Base-by-base conservation (phyloP, 2,329 filamentous ascomycete species). In the Basipetospora chlamydospora region DNA sequence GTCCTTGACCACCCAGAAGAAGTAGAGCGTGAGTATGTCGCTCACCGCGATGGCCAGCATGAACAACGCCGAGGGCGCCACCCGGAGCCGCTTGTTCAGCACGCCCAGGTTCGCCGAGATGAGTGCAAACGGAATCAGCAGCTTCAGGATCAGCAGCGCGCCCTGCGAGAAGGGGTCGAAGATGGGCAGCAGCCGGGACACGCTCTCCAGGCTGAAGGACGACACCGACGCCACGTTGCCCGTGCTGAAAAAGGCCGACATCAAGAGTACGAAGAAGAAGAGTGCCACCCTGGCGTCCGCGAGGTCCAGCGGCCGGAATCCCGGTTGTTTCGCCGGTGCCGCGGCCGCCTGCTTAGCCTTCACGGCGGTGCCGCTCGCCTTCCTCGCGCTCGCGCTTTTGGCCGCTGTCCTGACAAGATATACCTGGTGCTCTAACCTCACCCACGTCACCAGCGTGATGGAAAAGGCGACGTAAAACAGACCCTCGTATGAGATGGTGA, bases 1-100 rank as follows among this genome's bases (percentile, higher is more conserved):
- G 47, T 98, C 90, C 49, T 81, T 82, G 31, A 98, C 90, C 48
- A 94, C 84, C 76, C 84, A 98, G 60, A 98, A 98, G 64, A 98
- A 98, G 49, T 90, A 84, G 36, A 98, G 66, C 3, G 90, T 96
- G 53, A 96, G 67, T 34, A 94, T 74, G 53, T 98, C 90, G 42
- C 81, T 87, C 35, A 92, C 73, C 1, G 81, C 82, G 74, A 95
- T 93, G 35, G 93, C 86, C 2, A 88, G 63, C 80, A 95, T 95
- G 60, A 96, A 95, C 4, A 98, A 63, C 5, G 86, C 84, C 26
- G 81, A 86, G 0, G 86, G 87, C 7, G 86, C 80, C 0, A 98
- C 80, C 12, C 82, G 80, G 0, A 98, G 64, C 6, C 80, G 65
- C 47, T 77, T 77, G 55, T 95, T 98, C 12, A 98, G 66, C 10